Percentiles rank a stretch among this genome's conserved stretches.
These are phyloP conservation scores for Rhodomyrtus psidioides DNA, from an alignment of 441 rosid genomes.

Conservation along the genomic window DNA sequence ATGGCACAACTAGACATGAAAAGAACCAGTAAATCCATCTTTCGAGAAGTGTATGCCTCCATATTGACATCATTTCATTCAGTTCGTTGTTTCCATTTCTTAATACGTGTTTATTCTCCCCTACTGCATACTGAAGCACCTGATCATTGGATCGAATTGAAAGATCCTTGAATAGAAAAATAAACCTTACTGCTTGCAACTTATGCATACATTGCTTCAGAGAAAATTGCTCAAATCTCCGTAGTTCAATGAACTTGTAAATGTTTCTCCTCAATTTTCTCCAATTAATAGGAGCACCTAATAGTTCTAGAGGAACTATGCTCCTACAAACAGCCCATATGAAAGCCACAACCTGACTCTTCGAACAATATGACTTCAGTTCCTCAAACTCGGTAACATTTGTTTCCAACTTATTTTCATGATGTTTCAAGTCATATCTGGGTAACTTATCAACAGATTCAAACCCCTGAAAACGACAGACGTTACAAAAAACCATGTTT, in stretches of 20 bases:
- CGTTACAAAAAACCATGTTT: neutral
- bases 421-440: conserved; percentile 9
- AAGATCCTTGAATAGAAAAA: conserved; percentile 33
- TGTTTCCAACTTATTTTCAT: conserved; percentile 4
- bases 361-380: conserved; percentile 42
- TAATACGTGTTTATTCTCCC: conserved; percentile 3
- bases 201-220: conserved; percentile 53
- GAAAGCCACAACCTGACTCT: conserved; percentile 69
- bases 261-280: conserved; percentile 62
- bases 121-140: conserved; percentile 10
- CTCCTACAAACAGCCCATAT: conserved; percentile 79
- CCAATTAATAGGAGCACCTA: conserved; percentile 65
- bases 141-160: conserved; percentile 14
- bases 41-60: conserved; percentile 33
- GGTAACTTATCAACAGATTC: neutral
- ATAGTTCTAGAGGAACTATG: conserved; percentile 62
- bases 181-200: conserved; percentile 45
- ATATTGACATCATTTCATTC: conserved; percentile 8
- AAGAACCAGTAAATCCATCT: conserved; percentile 90
- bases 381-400: conserved; percentile 20
- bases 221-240: conserved; percentile 70
- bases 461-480: conserved; percentile 25
- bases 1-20: conserved; percentile 51
- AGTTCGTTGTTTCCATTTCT: conserved; percentile 9
- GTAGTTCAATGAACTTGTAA: conserved; percentile 49